A percentile compares a stretch with the other conserved stretches of the same genome.
These are phyloP conservation scores for Hygrophorus russula DNA, from an alignment of 768 basidiomycete genomes.

Conservation along the genomic window DNA sequence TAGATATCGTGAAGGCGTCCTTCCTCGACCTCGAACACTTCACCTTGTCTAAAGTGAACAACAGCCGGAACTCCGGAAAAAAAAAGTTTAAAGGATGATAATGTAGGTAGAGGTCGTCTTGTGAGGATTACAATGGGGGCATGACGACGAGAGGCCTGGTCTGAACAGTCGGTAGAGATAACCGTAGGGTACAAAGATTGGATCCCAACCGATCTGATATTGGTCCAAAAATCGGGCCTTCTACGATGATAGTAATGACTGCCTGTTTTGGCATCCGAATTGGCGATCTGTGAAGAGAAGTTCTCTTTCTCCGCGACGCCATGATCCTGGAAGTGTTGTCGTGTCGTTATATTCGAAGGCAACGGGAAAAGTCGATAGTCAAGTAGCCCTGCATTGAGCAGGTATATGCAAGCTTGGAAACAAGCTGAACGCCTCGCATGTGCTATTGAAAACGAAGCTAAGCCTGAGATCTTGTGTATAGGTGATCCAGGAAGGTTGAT, in stretches of 20 bases:
- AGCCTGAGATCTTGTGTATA: conserved; percentile 31
- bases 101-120: conserved; percentile 48
- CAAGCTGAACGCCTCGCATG: conserved; percentile 52
- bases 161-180: conserved; percentile 26
- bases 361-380: conserved; percentile 37
- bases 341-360: conserved; percentile 10
- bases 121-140: conserved; percentile 59
- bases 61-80: conserved; percentile 33
- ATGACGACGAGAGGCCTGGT: conserved; percentile 24
- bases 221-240: conserved; percentile 58
- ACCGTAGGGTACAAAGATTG: conserved; percentile 45
- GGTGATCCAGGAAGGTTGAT: conserved; percentile 34
- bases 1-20: conserved; percentile 37
- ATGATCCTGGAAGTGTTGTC: background rate
- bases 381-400: conserved; percentile 41
- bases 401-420: conserved; percentile 38
- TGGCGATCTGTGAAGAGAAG: background rate
- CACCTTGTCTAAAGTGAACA: conserved; percentile 33
- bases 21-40: conserved; percentile 37
- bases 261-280: background rate
- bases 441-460: conserved; percentile 30
- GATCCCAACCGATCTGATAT: conserved; percentile 19
- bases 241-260: conserved; percentile 43
- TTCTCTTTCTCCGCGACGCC: background rate
- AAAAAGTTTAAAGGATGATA: conserved; percentile 51